Evolutionary conservation across 495 filamentous ascomycete genomes (phyloP).

Genomic region (Aeminium ludgeri): DNA sequence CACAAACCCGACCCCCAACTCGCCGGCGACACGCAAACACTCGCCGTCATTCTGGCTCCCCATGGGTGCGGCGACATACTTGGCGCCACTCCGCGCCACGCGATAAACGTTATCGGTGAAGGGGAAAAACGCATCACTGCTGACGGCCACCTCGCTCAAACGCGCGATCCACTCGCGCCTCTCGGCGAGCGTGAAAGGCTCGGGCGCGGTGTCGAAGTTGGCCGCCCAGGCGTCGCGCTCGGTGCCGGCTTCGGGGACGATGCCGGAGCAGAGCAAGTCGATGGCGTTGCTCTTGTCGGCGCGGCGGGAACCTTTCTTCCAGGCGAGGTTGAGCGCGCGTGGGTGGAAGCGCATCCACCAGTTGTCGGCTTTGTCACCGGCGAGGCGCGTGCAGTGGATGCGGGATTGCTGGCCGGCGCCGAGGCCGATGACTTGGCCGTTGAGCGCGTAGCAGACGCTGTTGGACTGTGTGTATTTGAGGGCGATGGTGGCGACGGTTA

Average conservation of each 20-base stretch:
- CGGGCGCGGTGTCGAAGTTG: slow-evolving; percentile 82
- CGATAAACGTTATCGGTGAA: slow-evolving; percentile 97
- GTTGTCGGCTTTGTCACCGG: slow-evolving; percentile 97
- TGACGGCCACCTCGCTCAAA: slow-evolving; percentile 66
- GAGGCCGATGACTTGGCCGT: slow-evolving; percentile 85
- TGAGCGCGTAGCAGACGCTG: slow-evolving; percentile 92
- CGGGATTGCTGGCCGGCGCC: slow-evolving; percentile 93
- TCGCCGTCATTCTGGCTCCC: slow-evolving; percentile 85
- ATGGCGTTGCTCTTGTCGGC: slow-evolving; percentile 97
- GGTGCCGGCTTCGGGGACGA: slow-evolving; percentile 60
- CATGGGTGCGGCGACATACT: slow-evolving; percentile 84
- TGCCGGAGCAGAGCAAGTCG: slow-evolving; percentile 77
- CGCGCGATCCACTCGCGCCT: slow-evolving; percentile 65
- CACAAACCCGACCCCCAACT: slow-evolving; percentile 78
- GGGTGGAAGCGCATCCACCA: slow-evolving; percentile 99
- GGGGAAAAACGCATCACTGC: slow-evolving; percentile 94
- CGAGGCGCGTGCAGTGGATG: slow-evolving; percentile 94
- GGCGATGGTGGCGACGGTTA: slow-evolving; percentile 90
- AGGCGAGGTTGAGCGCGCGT: slow-evolving; percentile 69
- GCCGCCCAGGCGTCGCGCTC: slow-evolving; percentile 77
- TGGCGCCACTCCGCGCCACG: slow-evolving; percentile 69
- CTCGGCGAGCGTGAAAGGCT: slow-evolving; percentile 68
- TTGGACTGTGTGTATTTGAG: slow-evolving; percentile 98
- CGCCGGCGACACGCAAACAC: slow-evolving; percentile 83
- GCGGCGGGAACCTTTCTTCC: slow-evolving; percentile 92